These are phyloP conservation scores for Phaseolus coccineus DNA, from an alignment of 331 rosid genomes.

Conservation along the genomic window DNA sequence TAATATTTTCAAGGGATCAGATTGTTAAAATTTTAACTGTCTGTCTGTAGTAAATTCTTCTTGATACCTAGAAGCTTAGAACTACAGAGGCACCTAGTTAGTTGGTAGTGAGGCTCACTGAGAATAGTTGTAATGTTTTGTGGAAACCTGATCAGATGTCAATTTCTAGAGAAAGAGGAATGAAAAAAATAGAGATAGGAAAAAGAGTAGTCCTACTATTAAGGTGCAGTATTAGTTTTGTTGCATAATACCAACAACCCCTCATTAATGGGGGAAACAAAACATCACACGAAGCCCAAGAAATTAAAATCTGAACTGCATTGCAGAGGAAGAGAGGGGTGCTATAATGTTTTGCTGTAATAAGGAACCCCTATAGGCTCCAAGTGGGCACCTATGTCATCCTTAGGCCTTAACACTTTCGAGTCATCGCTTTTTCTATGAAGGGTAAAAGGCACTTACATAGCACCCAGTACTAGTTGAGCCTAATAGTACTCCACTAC, in stretches of 20 bases:
- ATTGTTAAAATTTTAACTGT: background rate
- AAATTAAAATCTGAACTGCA: slow-evolving; percentile 39
- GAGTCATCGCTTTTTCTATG: slow-evolving; percentile 60
- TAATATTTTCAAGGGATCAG: background rate
- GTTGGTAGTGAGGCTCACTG: background rate
- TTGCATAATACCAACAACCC: slow-evolving; percentile 25
- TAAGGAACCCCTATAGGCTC: slow-evolving; percentile 46
- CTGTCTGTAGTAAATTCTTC: background rate
- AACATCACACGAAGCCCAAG: slow-evolving; percentile 50
- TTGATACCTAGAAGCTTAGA: background rate
- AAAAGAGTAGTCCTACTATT: background rate
- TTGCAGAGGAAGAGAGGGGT: slow-evolving; percentile 45
- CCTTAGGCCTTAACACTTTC: slow-evolving; percentile 40
- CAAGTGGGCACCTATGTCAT: slow-evolving; percentile 46
- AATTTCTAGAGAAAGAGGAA: background rate
- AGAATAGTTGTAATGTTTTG: background rate
- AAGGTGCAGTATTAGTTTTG: background rate
- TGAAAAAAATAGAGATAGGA: background rate
- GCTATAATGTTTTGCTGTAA: slow-evolving; percentile 45
- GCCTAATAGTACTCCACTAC: slow-evolving; percentile 17
- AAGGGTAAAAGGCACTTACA: slow-evolving; percentile 14
- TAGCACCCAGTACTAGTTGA: slow-evolving; percentile 9
- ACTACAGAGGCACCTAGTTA: background rate
- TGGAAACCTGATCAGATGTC: background rate
- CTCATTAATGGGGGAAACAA: slow-evolving; percentile 44